Evolutionary conservation across 1,284 basidiomycete species (phyloP).

Genomic region (Cyathus pygmaeus): DNA sequence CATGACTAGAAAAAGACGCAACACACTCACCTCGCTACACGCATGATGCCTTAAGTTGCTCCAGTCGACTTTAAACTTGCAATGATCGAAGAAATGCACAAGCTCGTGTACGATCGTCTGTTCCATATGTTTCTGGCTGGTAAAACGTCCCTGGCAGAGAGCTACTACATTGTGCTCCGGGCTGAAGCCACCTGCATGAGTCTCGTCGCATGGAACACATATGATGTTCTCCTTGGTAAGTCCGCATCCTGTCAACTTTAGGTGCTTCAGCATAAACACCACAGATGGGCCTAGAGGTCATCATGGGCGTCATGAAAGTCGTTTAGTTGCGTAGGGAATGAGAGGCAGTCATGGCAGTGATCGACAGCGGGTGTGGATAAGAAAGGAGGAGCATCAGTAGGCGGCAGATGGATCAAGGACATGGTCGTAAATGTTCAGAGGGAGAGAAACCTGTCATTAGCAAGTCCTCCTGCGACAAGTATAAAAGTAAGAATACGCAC

Average conservation of each 20-base stretch:
- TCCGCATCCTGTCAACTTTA: slow-evolving; percentile 76
- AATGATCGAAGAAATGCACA: slow-evolving; percentile 96
- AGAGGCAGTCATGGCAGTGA: no score
- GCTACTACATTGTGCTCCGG: slow-evolving; percentile 80
- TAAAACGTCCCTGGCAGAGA: slow-evolving; percentile 86
- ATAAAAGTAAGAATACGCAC: slow-evolving; percentile 38
- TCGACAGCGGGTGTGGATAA: no score
- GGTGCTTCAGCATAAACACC: slow-evolving; percentile 89
- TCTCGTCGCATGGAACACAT: slow-evolving; percentile 83
- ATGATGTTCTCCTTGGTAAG: slow-evolving; percentile 78
- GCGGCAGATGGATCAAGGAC: no score
- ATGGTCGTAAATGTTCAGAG: neutral
- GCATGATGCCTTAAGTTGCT: slow-evolving; percentile 91
- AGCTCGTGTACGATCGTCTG: slow-evolving; percentile 94
- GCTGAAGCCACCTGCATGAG: slow-evolving; percentile 84
- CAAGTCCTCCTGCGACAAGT: neutral
- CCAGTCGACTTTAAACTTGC: slow-evolving; percentile 95
- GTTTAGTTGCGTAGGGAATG: no score
- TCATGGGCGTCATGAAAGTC: neutral
- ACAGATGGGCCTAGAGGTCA: slow-evolving; percentile 81
- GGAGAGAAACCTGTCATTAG: neutral
- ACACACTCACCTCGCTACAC: slow-evolving; percentile 85
- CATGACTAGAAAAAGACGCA: neutral
- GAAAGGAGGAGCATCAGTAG: no score
- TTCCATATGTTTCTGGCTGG: slow-evolving; percentile 89